Conservation (phyloP, 2,329 filamentous ascomycete genomes). For the Dactylellina haptotyla region DNA sequence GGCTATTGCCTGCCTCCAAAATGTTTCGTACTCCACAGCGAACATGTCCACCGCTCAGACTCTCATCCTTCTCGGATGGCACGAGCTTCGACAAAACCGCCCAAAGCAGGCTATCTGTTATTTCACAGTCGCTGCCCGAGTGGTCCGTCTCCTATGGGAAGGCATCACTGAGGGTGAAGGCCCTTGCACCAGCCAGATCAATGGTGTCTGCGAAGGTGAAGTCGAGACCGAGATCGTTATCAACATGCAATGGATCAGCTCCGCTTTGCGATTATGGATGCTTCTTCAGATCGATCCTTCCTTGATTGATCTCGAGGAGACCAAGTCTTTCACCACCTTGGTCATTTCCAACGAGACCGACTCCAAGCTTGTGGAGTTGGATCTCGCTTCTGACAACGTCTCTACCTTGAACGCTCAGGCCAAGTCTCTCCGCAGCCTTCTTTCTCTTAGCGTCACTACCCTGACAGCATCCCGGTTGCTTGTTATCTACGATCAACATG, state of each 20-base stretch:
- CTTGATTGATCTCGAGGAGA: slow-evolving; percentile 52
- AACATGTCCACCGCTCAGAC: slow-evolving; percentile 54
- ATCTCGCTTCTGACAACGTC: slow-evolving; percentile 51
- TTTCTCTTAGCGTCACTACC: slow-evolving; percentile 48
- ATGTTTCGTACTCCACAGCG: slow-evolving; percentile 38
- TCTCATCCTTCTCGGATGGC: slow-evolving; percentile 54
- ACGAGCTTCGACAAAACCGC: slow-evolving; percentile 52
- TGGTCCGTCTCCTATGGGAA: slow-evolving; percentile 48
- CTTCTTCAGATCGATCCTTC: slow-evolving; percentile 55
- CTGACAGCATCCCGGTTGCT: slow-evolving; percentile 47
- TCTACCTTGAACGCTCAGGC: slow-evolving; percentile 50
- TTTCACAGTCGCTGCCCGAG: slow-evolving; percentile 47
- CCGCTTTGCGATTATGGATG: slow-evolving; percentile 51
- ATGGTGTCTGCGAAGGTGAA: slow-evolving; percentile 54
- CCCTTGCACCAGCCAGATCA: slow-evolving; percentile 54
- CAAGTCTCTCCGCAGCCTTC: slow-evolving; percentile 46
- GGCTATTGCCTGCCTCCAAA: slow-evolving; percentile 47
- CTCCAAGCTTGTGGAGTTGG: slow-evolving; percentile 48
- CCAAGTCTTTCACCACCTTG: slow-evolving; percentile 43
- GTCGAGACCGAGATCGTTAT: slow-evolving; percentile 54
- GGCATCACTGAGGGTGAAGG: slow-evolving; percentile 49
- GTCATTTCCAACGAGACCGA: slow-evolving; percentile 49
- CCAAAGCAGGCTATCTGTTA: slow-evolving; percentile 54
- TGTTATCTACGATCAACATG: slow-evolving; percentile 51
- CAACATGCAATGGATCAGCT: slow-evolving; percentile 55